phyloP scores from a whole-genome alignment of 495 filamentous ascomycete genomes.

The Xylaria longipes region DNA sequence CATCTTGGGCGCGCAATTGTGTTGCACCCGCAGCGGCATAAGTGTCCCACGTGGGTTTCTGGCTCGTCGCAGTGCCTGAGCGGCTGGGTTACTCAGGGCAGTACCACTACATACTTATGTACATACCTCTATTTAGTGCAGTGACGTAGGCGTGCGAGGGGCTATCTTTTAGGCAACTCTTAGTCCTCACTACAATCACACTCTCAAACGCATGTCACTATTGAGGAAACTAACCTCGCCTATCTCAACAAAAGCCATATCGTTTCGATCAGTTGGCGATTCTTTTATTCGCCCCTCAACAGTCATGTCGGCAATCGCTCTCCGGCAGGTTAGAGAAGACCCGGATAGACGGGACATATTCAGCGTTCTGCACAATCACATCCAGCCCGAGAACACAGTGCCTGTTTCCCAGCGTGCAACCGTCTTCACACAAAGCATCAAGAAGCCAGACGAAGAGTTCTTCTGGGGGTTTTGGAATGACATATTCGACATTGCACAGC shows the following conservation, averaged over 20 bases:
- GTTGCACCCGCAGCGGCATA: neutral
- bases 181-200: neutral
- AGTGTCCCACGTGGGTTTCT: conserved; percentile 10
- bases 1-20: neutral
- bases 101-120: neutral
- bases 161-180: conserved; percentile 4
- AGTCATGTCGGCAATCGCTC: conserved; percentile 9
- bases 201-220: neutral
- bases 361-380: conserved; percentile 36
- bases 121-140: neutral
- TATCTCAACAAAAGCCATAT: neutral
- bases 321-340: conserved; percentile 7
- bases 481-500: conserved; percentile 32
- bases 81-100: neutral
- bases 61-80: conserved; percentile 1
- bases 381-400: conserved; percentile 15
- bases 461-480: conserved; percentile 32
- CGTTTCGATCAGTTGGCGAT: neutral
- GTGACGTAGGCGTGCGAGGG: conserved; percentile 20
- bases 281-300: neutral
- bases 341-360: conserved; percentile 31
- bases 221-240: neutral
- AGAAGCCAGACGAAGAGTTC: conserved; percentile 29
- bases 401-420: conserved; percentile 26
- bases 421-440: conserved; percentile 27